phyloP scores from a whole-genome alignment of 1,284 basidiomycete genomes.

The Melampsora medusae region DNA sequence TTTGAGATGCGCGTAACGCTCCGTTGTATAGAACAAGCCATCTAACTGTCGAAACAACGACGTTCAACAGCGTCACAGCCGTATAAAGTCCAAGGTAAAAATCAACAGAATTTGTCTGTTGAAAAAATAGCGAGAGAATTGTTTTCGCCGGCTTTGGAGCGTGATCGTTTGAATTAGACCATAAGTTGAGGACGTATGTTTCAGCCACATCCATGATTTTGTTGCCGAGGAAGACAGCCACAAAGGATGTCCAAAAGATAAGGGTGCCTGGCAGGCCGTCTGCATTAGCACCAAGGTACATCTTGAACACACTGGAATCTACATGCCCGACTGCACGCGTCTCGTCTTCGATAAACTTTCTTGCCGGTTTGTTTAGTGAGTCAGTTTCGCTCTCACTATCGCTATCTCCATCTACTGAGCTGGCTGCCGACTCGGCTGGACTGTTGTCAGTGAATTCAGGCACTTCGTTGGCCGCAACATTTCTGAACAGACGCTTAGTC shows the following conservation, averaged over 20 bases:
- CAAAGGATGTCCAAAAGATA: conserved; percentile 73
- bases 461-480: conserved; percentile 44
- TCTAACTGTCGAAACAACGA: conserved; percentile 26
- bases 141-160: conserved; percentile 6
- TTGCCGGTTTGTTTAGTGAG: conserved; percentile 56
- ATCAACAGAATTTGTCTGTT: conserved; percentile 63
- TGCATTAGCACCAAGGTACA: conserved; percentile 63
- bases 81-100: conserved; percentile 52
- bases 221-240: conserved; percentile 63
- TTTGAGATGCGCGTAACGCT: conserved; percentile 47
- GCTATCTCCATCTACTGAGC: conserved; percentile 45
- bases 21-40: conserved; percentile 50
- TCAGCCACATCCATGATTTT: conserved; percentile 73
- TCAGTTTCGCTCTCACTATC: conserved; percentile 2
- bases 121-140: conserved; percentile 50
- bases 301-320: conserved; percentile 71
- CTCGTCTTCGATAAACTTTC: conserved; percentile 88
- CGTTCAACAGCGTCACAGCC: conserved; percentile 14
- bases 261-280: conserved; percentile 56
- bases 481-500: conserved; percentile 43
- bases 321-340: conserved; percentile 80
- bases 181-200: conserved; percentile 66
- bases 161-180: not conserved
- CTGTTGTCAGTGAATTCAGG: conserved; percentile 46
- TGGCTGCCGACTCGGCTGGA: conserved; percentile 46